Percentiles rank a stretch among this genome's conserved stretches.
Conservation (phyloP, 1,139 yeast species). For the Geotrichum reessii region DNA sequence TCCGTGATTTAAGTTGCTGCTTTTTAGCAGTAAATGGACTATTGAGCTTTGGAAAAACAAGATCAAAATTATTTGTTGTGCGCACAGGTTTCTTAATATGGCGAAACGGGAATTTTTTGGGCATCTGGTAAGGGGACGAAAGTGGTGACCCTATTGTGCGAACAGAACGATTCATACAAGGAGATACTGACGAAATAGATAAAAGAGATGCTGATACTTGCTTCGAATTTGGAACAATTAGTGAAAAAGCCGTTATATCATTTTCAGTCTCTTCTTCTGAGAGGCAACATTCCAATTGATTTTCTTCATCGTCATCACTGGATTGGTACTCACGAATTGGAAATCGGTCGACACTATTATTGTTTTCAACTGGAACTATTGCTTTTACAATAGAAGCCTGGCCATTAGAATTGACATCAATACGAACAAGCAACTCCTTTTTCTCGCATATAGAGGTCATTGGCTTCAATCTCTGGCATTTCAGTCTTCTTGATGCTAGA, state of each 20-base stretch:
- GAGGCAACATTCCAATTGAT: neutral
- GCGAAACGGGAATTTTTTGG: neutral
- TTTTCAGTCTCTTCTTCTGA: conserved; percentile 1
- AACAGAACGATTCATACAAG: neutral
- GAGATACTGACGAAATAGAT: conserved; percentile 6
- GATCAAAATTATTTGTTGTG: conserved; percentile 1
- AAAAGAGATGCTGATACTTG: neutral
- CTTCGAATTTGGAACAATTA: neutral
- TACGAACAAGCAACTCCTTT: neutral
- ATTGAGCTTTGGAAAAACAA: conserved; percentile 11
- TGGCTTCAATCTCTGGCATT: neutral
- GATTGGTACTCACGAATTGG: neutral
- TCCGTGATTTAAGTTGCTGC: neutral
- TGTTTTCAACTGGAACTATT: neutral
- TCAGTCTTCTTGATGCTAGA: conserved; percentile 4
- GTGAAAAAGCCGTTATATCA: neutral
- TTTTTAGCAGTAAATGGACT: neutral
- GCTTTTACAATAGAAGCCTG: neutral
- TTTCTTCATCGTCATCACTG: conserved; percentile 14
- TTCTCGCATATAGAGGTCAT: neutral
- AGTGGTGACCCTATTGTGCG: neutral
- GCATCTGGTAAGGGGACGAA: conserved; percentile 3
- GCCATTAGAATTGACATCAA: neutral
- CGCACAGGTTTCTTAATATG: neutral
- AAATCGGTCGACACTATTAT: neutral